Conservation (phyloP, 139 green algal species). For the Tetraselmis striata region DNA sequence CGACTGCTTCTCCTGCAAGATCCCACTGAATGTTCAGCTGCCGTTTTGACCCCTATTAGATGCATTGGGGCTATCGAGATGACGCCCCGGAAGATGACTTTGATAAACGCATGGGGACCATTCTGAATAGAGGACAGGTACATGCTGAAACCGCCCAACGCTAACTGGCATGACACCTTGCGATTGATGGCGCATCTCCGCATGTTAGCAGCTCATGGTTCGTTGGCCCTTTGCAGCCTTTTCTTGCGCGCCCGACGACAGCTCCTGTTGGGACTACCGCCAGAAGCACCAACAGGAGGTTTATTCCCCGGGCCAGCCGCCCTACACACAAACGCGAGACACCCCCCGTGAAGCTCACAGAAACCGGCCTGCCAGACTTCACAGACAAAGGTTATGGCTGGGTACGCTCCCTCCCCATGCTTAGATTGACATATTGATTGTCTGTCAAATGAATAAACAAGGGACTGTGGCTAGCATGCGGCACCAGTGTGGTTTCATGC, state of each 20-base stretch:
- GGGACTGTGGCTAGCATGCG: too few relatives aligned
- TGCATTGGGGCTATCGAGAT: background rate
- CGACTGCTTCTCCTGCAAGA: too few relatives aligned
- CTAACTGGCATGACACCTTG: too few relatives aligned
- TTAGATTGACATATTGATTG: too few relatives aligned
- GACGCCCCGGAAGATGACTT: background rate
- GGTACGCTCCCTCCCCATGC: background rate
- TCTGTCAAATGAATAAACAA: too few relatives aligned
- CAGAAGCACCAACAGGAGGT: background rate
- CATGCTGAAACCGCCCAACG: too few relatives aligned
- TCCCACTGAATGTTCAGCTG: too few relatives aligned
- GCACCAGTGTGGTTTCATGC: too few relatives aligned
- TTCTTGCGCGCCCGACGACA: background rate
- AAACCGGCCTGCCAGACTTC: background rate
- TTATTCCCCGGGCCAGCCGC: background rate
- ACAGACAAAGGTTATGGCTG: background rate
- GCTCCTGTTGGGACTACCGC: background rate
- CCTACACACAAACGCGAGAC: background rate
- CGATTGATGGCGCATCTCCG: too few relatives aligned
- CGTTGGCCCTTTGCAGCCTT: background rate
- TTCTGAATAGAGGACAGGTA: background rate
- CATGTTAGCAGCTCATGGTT: too few relatives aligned
- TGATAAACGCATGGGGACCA: background rate
- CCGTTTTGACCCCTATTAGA: too few relatives aligned
- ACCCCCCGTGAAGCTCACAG: background rate